These are phyloP conservation scores for Sonneratia alba DNA, from an alignment of 345 rosid genomes.

Conservation along the genomic window DNA sequence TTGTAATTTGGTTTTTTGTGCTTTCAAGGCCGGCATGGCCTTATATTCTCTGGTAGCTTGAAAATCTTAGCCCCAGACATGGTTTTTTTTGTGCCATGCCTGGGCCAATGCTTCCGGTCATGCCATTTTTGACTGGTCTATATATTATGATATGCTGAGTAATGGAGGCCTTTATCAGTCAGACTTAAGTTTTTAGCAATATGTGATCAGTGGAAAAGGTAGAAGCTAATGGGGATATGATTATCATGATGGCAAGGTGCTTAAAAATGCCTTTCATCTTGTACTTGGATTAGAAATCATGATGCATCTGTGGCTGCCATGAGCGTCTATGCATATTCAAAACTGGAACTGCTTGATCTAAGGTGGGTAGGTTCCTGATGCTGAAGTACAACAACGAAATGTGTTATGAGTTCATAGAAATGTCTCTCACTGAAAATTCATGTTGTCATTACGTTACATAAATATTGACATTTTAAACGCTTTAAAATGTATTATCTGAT, in stretches of 20 bases:
- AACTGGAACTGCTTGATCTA: slow-evolving; percentile 83
- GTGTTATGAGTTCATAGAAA: background rate
- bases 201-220: background rate
- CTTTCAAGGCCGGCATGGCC: no score
- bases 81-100: no score
- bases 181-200: background rate
- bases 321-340: slow-evolving; percentile 61
- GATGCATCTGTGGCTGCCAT: slow-evolving; percentile 97
- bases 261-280: slow-evolving; percentile 88
- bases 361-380: slow-evolving; percentile 75
- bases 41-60: no score
- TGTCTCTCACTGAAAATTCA: background rate
- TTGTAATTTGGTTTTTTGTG: no score
- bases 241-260: slow-evolving; percentile 36
- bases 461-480: background rate
- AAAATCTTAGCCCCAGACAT: no score
- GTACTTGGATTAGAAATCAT: slow-evolving; percentile 80
- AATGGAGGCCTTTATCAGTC: background rate
- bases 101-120: no score
- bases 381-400: slow-evolving; percentile 1
- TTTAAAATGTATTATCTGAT: background rate
- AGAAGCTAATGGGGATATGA: background rate
- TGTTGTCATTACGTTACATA: background rate
- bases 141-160: background rate
- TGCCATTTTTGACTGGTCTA: no score